Conservation (phyloP, 331 rosid species). For the Malus hybrid region DNA sequence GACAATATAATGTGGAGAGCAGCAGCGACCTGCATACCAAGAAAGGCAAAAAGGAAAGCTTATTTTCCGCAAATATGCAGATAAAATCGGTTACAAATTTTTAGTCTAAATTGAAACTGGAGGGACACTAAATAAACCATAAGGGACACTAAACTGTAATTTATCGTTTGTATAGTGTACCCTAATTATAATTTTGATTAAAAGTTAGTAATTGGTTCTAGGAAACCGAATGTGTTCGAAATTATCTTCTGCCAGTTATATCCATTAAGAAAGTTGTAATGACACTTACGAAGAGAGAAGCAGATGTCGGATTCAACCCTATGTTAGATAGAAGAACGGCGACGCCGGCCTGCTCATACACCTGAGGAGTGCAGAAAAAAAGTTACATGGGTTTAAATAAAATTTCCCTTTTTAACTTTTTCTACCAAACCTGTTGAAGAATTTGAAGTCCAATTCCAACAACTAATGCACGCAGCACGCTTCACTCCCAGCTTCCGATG, state of each 20-base stretch:
- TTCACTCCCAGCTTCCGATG: constrained; percentile 4
- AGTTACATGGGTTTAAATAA: too few relatives aligned
- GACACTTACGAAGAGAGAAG: constrained; percentile 41
- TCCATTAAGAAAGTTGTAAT: constrained; percentile 50
- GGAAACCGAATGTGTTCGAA: neutral
- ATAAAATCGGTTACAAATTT: too few relatives aligned
- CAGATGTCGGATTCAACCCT: constrained; percentile 32
- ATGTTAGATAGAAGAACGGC: constrained; percentile 39
- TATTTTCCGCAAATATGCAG: neutral
- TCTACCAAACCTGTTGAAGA: constrained; percentile 18
- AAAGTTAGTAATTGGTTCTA: neutral
- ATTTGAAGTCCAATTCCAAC: constrained; percentile 25
- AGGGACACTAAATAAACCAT: too few relatives aligned
- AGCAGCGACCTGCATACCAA: constrained; percentile 46
- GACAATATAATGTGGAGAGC: constrained; percentile 36
- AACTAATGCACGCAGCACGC: constrained; percentile 2
- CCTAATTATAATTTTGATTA: too few relatives aligned
- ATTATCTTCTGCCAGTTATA: constrained; percentile 59
- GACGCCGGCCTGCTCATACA: constrained; percentile 54
- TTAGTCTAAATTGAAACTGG: too few relatives aligned
- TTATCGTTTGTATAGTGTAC: too few relatives aligned
- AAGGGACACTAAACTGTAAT: too few relatives aligned
- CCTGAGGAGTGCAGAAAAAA: constrained; percentile 26
- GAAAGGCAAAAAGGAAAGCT: neutral
- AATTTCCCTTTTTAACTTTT: too few relatives aligned